phyloP scores from a whole-genome alignment of 805 yeast species.

The Middelhovenomyces tepae region DNA sequence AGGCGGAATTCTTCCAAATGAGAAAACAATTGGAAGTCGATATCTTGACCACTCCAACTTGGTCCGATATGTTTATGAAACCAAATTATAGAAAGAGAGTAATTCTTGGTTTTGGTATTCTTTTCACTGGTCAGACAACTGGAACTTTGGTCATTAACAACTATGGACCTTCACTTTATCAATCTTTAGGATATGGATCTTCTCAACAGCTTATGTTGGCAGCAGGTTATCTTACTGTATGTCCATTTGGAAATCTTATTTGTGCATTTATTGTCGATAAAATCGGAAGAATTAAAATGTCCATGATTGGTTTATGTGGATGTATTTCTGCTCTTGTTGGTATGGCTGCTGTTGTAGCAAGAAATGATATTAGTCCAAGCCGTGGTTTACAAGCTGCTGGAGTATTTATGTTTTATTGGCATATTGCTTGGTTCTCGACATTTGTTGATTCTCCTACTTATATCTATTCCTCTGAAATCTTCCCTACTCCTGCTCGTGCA shows the following conservation, averaged over 20 bases:
- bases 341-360: too few species aligned
- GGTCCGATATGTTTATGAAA: conserved; percentile 4
- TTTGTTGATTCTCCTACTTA: too few species aligned
- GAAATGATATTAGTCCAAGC: too few species aligned
- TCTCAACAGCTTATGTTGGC: conserved; percentile 2
- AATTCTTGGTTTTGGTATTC: conserved; percentile 6
- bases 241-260: conserved; percentile 3
- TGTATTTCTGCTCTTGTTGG: conserved; percentile 6
- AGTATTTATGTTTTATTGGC: too few species aligned
- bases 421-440: too few species aligned
- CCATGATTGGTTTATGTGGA: conserved; percentile 3
- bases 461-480: too few species aligned
- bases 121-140: conserved; percentile 5
- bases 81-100: conserved; percentile 7
- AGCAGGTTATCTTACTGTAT: conserved; percentile 5
- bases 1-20: conserved; percentile 24
- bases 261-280: conserved; percentile 3
- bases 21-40: too few species aligned
- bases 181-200: conserved; percentile 3
- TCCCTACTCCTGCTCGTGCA: too few species aligned
- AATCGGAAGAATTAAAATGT: conserved; percentile 2
- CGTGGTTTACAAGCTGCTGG: too few species aligned
- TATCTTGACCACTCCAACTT: too few species aligned
- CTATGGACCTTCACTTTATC: conserved; percentile 5
- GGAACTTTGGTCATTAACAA: conserved; percentile 7